A percentile compares a stretch with the other conserved stretches of the same genome.
These are phyloP conservation scores for Pneumocystis jirovecii DNA, from an alignment of 1,139 yeast species.

Conservation along the genomic window DNA sequence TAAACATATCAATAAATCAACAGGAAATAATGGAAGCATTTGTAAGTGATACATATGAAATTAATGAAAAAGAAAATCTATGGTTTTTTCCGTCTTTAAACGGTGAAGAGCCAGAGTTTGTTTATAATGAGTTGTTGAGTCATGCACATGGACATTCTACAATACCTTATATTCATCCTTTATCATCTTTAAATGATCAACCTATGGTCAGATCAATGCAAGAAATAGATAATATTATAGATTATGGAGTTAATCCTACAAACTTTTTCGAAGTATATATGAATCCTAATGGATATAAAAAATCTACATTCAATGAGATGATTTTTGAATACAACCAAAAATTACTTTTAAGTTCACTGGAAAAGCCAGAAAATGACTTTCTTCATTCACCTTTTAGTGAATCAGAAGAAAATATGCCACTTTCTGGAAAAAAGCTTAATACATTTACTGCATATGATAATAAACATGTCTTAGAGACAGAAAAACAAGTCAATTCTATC, in stretches of 20 bases:
- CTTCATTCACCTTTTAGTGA: neutral
- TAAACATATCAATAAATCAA: neutral
- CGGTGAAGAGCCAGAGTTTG: neutral
- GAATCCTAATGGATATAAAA: neutral
- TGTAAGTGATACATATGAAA: neutral
- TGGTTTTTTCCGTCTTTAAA: neutral
- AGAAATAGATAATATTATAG: neutral
- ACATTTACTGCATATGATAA: neutral
- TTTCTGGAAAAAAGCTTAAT: neutral
- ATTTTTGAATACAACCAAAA: neutral
- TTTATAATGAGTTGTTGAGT: neutral
- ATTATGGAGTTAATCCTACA: neutral
- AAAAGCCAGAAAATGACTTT: neutral
- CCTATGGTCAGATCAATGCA: neutral
- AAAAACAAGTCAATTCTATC: neutral
- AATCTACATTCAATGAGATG: neutral
- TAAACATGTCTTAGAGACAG: neutral
- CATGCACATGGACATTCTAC: neutral
- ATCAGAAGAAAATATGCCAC: neutral
- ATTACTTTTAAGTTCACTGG: neutral
- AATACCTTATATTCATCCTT: neutral
- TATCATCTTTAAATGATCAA: neutral
- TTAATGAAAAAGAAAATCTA: neutral
- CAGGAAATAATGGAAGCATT: neutral
- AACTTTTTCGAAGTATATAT: neutral